Evolutionary conservation across 1,139 yeast species (phyloP).

Genomic region (Protomyces inundatus): DNA sequence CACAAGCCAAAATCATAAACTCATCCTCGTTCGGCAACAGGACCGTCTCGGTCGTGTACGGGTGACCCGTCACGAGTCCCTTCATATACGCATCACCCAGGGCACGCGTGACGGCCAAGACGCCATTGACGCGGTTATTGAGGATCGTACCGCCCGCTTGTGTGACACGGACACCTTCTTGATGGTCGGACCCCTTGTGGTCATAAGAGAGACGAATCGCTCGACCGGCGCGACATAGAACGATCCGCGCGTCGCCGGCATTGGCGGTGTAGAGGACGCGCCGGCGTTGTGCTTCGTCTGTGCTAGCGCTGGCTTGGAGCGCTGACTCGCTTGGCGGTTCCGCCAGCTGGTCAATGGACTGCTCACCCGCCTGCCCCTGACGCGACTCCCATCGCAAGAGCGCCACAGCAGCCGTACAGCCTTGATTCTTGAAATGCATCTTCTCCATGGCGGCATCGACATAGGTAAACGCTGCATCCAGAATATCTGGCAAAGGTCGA

Average conservation of each 20-base stretch:
- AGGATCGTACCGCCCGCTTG: slow-evolving; percentile 80
- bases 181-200: slow-evolving; percentile 81
- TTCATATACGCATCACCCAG: slow-evolving; percentile 94
- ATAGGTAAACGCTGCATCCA: slow-evolving; percentile 50
- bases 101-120: slow-evolving; percentile 89
- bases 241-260: slow-evolving; percentile 89
- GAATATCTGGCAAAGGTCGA: slow-evolving; percentile 36
- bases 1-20: slow-evolving; percentile 83
- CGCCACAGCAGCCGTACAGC: slow-evolving; percentile 95
- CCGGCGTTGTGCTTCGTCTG: slow-evolving; percentile 6
- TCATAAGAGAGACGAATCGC: slow-evolving; percentile 83
- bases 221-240: slow-evolving; percentile 59
- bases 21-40: slow-evolving; percentile 54
- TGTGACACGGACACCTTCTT: slow-evolving; percentile 70
- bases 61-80: slow-evolving; percentile 79
- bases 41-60: slow-evolving; percentile 86
- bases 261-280: slow-evolving; percentile 87
- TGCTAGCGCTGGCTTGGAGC: neutral
- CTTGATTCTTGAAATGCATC: slow-evolving; percentile 52
- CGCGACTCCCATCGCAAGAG: slow-evolving; percentile 73
- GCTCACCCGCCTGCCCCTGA: neutral
- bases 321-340: neutral
- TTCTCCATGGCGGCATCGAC: slow-evolving; percentile 68
- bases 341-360: neutral
- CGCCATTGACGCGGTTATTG: slow-evolving; percentile 91